Evolutionary conservation across 805 yeast genomes (phyloP), one percentile per base, ranked within the genome.

Genomic region (Middelhovenomyces tepae): DNA sequence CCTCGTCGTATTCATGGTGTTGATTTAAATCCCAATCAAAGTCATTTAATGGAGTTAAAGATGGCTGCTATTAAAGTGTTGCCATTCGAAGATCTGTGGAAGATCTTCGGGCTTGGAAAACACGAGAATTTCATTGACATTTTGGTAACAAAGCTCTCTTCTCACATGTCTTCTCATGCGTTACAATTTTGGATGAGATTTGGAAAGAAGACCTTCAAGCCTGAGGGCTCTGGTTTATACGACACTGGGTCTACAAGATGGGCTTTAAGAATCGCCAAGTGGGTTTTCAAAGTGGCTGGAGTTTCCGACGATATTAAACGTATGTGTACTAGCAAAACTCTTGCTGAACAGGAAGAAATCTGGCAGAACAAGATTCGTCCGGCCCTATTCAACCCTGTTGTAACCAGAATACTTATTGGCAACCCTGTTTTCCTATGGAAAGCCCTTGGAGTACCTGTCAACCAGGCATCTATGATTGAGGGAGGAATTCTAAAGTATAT

Each of bases 391-490:
- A 78, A 78, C 48, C 81, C 83, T 14, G 45, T 78, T 32, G 77
- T 81, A 35, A 75, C 81, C 11, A 71, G 72, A 32, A 48, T 79
- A 18, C 60, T 83, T 32, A 69, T 83, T 26, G 86, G 86, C n/a
- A 83, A 82, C 54, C 87, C 89, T 14, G 54, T 81, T n/a, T 82
- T 82, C 53, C 63, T 83, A 37, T 82, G 94, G 94, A 81, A 79
- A 53, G 93, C 93, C 0, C 64, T 83, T 16, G 93, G 94, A n/a
- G 94, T 82, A 29, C 94, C 93, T 4, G 73, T 77, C 5, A 82
- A 83, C 51, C 94, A 82, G 60, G 86, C 91, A 4, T 63, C 73
- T 18, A 71, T 83, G 78, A 81, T 83, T 73, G 84, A 80, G 16
- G 62, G 71, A 11, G 75, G 86, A 0, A 76, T 80, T 27, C 57